Conservation (phyloP, 441 rosid species). For the Corymbia citriodora region DNA sequence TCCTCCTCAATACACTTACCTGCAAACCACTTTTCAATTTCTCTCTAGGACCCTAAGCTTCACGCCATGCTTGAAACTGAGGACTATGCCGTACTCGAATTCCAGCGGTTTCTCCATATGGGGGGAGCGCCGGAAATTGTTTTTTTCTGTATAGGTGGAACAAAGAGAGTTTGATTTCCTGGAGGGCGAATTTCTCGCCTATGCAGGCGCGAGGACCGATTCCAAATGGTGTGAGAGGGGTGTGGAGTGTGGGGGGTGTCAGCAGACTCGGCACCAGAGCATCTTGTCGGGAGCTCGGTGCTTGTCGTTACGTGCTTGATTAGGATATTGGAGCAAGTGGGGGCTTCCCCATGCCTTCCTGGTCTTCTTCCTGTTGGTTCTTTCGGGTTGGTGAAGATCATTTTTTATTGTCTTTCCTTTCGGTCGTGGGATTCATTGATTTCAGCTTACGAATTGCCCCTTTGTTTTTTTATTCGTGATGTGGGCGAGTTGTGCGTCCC, state of each 20-base stretch:
- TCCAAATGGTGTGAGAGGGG: constrained; percentile 68
- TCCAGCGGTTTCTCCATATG: constrained; percentile 75
- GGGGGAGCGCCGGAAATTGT: constrained; percentile 62
- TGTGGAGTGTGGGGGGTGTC: neutral
- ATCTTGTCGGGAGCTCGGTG: constrained; percentile 11
- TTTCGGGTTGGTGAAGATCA: neutral
- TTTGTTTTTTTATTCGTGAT: neutral
- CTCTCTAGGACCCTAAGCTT: constrained; percentile 59
- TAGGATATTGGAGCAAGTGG: neutral
- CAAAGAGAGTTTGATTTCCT: constrained; percentile 66
- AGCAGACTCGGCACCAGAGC: neutral
- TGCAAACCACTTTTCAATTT: constrained; percentile 8
- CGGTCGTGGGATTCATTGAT: neutral
- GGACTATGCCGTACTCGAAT: constrained; percentile 72
- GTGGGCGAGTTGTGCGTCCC: neutral
- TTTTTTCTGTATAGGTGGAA: constrained; percentile 58
- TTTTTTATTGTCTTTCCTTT: neutral
- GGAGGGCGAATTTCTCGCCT: constrained; percentile 75
- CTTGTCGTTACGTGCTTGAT: constrained; percentile 20
- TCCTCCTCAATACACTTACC: neutral
- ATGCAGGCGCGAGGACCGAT: constrained; percentile 89
- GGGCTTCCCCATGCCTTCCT: neutral
- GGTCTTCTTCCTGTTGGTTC: neutral
- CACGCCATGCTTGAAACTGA: constrained; percentile 77
- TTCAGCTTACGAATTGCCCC: neutral